Evolutionary conservation across 768 basidiomycete species (phyloP).

Genomic region (Xerocomellus chrysenteron): DNA sequence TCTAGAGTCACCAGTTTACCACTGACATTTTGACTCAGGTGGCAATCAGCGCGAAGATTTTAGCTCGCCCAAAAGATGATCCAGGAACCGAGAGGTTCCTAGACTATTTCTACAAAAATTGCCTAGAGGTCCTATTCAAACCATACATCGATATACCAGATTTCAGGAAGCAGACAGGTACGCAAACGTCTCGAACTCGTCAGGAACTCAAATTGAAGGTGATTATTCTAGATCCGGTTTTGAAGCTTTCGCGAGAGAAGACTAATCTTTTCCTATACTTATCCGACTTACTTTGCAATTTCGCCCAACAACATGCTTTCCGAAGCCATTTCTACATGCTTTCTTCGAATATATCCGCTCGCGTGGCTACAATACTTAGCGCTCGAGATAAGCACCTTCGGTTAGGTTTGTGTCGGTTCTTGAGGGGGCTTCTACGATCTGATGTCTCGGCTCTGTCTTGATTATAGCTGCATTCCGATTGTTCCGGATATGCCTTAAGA

Average conservation of each 20-base stretch:
- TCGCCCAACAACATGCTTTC: constrained; percentile 86
- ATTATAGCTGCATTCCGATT: constrained; percentile 83
- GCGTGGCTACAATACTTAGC: constrained; percentile 74
- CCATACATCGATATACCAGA: constrained; percentile 77
- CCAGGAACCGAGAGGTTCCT: constrained; percentile 86
- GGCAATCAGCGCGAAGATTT: constrained; percentile 41
- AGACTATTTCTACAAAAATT: constrained; percentile 90
- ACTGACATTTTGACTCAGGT: constrained; percentile 18
- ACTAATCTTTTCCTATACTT: constrained; percentile 85
- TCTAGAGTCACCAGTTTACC: background rate
- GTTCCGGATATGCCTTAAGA: constrained; percentile 81
- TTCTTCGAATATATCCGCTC: constrained; percentile 70
- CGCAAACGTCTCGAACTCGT: background rate
- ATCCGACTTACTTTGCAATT: constrained; percentile 88
- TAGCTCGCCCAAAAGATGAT: constrained; percentile 72
- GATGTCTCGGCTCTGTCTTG: constrained; percentile 5
- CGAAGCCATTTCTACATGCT: constrained; percentile 90
- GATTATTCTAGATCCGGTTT: constrained; percentile 42
- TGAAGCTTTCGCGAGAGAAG: constrained; percentile 67
- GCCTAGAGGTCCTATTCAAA: constrained; percentile 72
- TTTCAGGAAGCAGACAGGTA: constrained; percentile 51
- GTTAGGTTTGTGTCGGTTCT: constrained; percentile 59
- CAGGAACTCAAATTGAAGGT: constrained; percentile 3
- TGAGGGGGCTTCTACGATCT: constrained; percentile 4
- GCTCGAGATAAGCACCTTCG: constrained; percentile 90